These are phyloP conservation scores for Lactarius sp. DNA, from an alignment of 768 basidiomycete genomes.

Conservation along the genomic window DNA sequence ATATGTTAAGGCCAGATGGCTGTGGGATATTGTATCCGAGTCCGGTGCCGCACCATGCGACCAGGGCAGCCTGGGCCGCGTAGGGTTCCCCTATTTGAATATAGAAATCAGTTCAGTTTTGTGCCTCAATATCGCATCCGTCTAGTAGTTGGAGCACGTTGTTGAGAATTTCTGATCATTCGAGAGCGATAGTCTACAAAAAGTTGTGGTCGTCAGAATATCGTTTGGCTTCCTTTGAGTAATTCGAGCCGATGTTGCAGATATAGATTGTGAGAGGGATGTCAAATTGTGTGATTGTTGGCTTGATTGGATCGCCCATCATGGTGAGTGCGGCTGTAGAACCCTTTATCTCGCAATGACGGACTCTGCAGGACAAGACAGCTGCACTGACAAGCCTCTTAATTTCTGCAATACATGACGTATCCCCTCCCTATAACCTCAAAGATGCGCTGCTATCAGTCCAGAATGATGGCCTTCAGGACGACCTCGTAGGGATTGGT, in stretches of 20 bases:
- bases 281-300: too few relatives aligned
- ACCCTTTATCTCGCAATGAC: background rate
- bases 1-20: background rate
- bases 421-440: conserved; percentile 19
- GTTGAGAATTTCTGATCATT: too few relatives aligned
- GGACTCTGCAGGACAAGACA: conserved; percentile 22
- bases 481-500: conserved; percentile 23
- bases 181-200: too few relatives aligned
- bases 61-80: background rate
- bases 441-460: conserved; percentile 18
- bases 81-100: background rate
- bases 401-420: conserved; percentile 22
- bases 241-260: too few relatives aligned
- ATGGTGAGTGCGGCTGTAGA: conserved; percentile 1
- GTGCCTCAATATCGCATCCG: too few relatives aligned
- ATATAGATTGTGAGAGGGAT: too few relatives aligned
- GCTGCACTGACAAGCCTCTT: conserved; percentile 25
- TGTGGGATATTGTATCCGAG: background rate
- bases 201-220: too few relatives aligned
- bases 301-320: background rate
- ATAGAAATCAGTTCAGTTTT: background rate
- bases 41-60: background rate
- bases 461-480: conserved; percentile 15
- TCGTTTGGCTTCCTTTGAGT: too few relatives aligned
- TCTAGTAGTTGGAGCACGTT: too few relatives aligned